Evolutionary conservation across 805 yeast species (phyloP).

Genomic region (Saccharomycopsis sp.): DNA sequence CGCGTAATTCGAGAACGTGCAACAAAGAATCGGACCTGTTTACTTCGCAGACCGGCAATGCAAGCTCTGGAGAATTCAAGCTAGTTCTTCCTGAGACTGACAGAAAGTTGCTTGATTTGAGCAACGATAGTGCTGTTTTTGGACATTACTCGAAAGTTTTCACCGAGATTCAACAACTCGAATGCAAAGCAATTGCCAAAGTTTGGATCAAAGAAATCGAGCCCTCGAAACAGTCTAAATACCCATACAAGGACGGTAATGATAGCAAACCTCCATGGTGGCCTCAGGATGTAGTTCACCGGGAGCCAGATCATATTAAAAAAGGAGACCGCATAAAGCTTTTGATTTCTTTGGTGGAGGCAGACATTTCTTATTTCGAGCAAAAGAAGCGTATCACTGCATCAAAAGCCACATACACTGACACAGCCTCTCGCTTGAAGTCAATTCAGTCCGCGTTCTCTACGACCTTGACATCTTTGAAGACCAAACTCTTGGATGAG

Average conservation of each 20-base stretch:
- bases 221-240: conserved; percentile 56
- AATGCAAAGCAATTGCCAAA: conserved; percentile 58
- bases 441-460: conserved; percentile 1
- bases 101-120: conserved; percentile 7
- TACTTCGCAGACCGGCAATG: no score
- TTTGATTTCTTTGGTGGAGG: conserved; percentile 29
- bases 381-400: not conserved
- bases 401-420: not conserved
- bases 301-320: conserved; percentile 67
- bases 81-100: not conserved
- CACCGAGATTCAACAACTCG: conserved; percentile 35
- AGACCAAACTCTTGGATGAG: conserved; percentile 4
- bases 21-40: no score
- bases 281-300: conserved; percentile 54
- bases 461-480: conserved; percentile 1
- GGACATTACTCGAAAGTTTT: conserved; percentile 12
- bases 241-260: conserved; percentile 54
- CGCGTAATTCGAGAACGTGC: not conserved
- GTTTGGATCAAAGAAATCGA: conserved; percentile 61
- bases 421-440: conserved; percentile 5
- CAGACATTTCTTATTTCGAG: conserved; percentile 5
- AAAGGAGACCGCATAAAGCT: conserved; percentile 50
- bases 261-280: conserved; percentile 59
- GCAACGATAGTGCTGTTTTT: conserved; percentile 4
- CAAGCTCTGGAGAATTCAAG: not conserved